Base-by-base conservation (phyloP, 495 filamentous ascomycete genomes). In the Sordaria brevicollis region DNA sequence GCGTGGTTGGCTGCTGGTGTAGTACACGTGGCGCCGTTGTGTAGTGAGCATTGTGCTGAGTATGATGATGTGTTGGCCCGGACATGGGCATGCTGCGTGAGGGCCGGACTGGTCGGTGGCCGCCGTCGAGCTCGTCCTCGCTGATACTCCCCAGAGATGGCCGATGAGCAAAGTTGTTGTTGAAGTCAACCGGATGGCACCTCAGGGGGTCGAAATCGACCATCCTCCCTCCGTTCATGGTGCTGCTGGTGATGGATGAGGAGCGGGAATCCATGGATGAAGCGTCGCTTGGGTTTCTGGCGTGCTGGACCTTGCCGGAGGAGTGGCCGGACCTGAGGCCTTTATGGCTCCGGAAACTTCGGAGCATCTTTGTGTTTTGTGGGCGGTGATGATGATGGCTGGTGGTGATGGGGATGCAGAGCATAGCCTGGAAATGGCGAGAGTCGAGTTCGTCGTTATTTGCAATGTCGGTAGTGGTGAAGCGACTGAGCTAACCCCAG, bases 131-230 rank as follows among this genome's bases (percentile, higher is more conserved):
- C 15, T 43, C 38, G 65, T 43, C 71, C 49, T 62, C 25, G 8
- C 13, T 62, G 49, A 31, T 62, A 17, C 33, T 62, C 43, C 43
- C 43, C 49, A 62, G 49, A 17, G 49, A 62, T 31, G 49, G 13
- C 49, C 49, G 49, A 54, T 29, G 43, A 25, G 49, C 33, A 25
- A 62, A 17, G 49, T 21, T n/a, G 68, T 65, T n/a, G 62, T 72
- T 35, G 65, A 65, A 8, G 75, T 70, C 33, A 72, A 75, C 67
- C 0, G 78, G 78, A 68, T 80, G 77, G 15, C 77, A 69, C 2
- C 78, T 71, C n/a, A 80, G 70, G 36, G 78, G 78, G 67, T 80
- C 75, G 74, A 75, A 78, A 62, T 79, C 78, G 69, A 79, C 70
- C 4, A 72, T 76, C 19, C 71, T 37, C 5, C 77, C 76, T n/a